Percentiles rank a stretch among this genome's conserved stretches.
phyloP scores from a whole-genome alignment of 495 filamentous ascomycete species.

The Haplographium delicatum region DNA sequence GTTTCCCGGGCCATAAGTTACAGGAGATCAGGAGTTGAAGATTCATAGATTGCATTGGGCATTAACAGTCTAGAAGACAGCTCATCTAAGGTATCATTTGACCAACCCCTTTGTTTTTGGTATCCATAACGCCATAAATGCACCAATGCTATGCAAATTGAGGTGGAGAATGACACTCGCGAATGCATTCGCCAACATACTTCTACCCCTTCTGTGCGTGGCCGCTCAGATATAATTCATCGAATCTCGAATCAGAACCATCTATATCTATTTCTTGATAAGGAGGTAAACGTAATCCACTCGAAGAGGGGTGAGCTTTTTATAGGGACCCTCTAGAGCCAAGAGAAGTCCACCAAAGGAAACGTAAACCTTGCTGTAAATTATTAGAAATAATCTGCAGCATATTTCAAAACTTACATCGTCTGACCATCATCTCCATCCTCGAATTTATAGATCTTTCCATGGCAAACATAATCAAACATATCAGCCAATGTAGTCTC shows the following conservation, averaged over 20 bases:
- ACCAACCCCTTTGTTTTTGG: slow-evolving; percentile 5
- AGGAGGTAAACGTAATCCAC: slow-evolving; percentile 94
- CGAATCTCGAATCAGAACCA: background rate
- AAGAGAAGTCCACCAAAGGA: slow-evolving; percentile 91
- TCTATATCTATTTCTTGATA: slow-evolving; percentile 66
- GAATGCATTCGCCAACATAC: background rate
- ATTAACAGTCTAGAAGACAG: background rate
- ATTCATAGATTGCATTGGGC: background rate
- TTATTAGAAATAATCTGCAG: background rate
- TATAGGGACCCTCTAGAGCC: slow-evolving; percentile 87
- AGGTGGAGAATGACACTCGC: background rate
- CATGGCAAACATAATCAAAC: slow-evolving; percentile 96
- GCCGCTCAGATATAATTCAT: too few relatives aligned
- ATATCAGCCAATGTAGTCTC: slow-evolving; percentile 81
- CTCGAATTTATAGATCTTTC: slow-evolving; percentile 96
- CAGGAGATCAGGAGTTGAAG: background rate
- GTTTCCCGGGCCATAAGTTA: slow-evolving; percentile 62
- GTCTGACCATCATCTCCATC: slow-evolving; percentile 71
- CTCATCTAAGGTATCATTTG: background rate
- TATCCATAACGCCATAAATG: slow-evolving; percentile 12
- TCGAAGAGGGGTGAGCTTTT: slow-evolving; percentile 83
- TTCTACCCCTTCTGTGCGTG: too few relatives aligned
- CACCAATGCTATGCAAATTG: background rate
- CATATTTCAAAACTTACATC: slow-evolving; percentile 56
- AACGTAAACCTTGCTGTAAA: slow-evolving; percentile 78